Base-by-base conservation (phyloP, 108 stramenopile genomes). In the Asterionellopsis glacialis region DNA sequence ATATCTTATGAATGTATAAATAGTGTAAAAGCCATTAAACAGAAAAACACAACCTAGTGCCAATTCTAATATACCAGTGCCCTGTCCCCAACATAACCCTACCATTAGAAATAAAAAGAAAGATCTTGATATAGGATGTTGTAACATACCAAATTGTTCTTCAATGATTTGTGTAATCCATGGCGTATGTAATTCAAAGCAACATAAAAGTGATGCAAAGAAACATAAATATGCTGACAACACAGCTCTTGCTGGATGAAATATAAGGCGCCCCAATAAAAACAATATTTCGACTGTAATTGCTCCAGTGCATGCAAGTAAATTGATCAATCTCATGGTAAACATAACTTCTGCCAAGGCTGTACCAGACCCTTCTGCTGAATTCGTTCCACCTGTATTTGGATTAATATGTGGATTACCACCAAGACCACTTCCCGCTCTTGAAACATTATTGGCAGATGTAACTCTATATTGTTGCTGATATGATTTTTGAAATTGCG, bases 111-210 rank as follows among this genome's bases (percentile, higher is more conserved):
- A 48, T 48, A 48, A 21, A 48, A 48, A 48, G 9, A 48, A 48
- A 4, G 47, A 19, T 16, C 47, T 16, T 48, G 19, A 16, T 16
- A 48, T 48, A 21, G 47, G 47, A 48, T 48, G 47, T 19, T 48
- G 47, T 16, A 48, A 5, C 19, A 48, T 16, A 5, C 47, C 47
- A 48, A 48, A 48, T 16, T 48, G 16, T 5, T 48, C 47, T 19
- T 19, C 21, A 21, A 48, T 21, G 9, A 48, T 21, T 48, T 9
- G 2, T 2, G 19, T 4, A 7, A 48, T 9, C 16, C 21, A 48
- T 16, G 47, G 47, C 9, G 47, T 48, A 9, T 48, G 47, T 9
- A 48, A 48, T 48, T 48, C 47, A 21, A 19, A 48, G 47, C 47
- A 48, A 21, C 47, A 16, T 9, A 48, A 48, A 48, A 48, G 47